These are phyloP conservation scores for Coleophoma crateriformis DNA, from an alignment of 2,329 filamentous ascomycete species.

Conservation along the genomic window DNA sequence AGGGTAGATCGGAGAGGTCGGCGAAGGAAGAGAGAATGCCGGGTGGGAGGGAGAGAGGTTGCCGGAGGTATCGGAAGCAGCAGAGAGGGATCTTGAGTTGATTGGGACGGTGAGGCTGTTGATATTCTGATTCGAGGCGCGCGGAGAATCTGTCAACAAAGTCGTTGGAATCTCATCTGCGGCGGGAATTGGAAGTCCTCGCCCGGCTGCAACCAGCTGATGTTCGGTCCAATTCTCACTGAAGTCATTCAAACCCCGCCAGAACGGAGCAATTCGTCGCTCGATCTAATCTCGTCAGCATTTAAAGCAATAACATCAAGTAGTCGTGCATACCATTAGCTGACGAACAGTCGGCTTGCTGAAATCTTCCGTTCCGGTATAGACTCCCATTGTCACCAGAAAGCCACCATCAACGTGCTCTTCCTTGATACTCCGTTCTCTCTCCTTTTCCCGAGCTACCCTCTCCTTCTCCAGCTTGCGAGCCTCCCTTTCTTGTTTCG, in stretches of 20 bases:
- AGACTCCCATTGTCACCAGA: constrained; percentile 89
- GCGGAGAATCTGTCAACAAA: constrained; percentile 38
- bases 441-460: constrained; percentile 68
- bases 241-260: constrained; percentile 88
- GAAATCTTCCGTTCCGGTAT: constrained; percentile 89
- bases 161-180: constrained; percentile 74
- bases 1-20: constrained; percentile 39
- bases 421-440: constrained; percentile 83
- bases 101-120: constrained; percentile 77
- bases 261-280: constrained; percentile 87
- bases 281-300: constrained; percentile 65
- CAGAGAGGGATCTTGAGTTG: constrained; percentile 68
- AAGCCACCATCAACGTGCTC: constrained; percentile 94
- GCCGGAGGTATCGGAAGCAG: constrained; percentile 66
- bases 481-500: constrained; percentile 85
- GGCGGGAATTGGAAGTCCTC: constrained; percentile 76
- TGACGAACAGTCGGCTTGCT: constrained; percentile 84
- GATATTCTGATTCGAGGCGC: constrained; percentile 53
- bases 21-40: constrained; percentile 55
- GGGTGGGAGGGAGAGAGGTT: constrained; percentile 53
- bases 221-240: constrained; percentile 86
- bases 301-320: neutral
- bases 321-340: constrained; percentile 62
- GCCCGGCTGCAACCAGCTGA: constrained; percentile 86
- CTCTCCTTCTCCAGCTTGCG: constrained; percentile 80